Base-by-base conservation (phyloP, 345 rosid species). In the Eucalyptus grandis region DNA sequence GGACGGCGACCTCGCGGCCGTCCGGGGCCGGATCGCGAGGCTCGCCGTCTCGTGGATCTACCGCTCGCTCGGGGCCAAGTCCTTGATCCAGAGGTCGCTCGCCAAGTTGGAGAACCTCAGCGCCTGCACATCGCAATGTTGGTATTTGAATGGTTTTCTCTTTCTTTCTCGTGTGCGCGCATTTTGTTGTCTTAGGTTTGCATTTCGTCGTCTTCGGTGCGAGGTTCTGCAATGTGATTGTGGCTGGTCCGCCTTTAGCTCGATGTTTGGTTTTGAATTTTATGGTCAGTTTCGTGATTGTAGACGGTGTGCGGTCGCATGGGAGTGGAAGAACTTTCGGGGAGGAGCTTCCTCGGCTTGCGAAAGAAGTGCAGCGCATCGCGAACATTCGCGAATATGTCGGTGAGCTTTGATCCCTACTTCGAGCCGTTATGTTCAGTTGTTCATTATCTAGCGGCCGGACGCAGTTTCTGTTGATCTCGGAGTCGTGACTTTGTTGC, bases 31-130 rank as follows among this genome's bases (percentile, higher is more conserved):
- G 87, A 95, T 95, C 80, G 87, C 91, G 8, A 93, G 95, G 89
- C 93, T 87, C 88, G 92, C 93, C 31, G 94, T 96, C 34, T 96
- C 96, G 11, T 96, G 98, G 97, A 95, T 96, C 91, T 94, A 95
- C 58, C 93, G 93, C 44, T 96, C 96, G 0, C 90, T 96, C 54
- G 90, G 87, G 24, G 92, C 94, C 85, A 96, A 94, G 90, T 77
- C 89, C 19, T 91, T 94, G 30, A 51, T 96, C 87, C 89, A 91
- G 47, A 91, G 92, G 46, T 90, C 95, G 88, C 88, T 72, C 89
- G 44, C 87, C 47, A 88, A 86, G 89, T 85, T 96, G 77, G 93
- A 95, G 89, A 90, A 91, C 89, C 93, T 92, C 89, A 69, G 91
- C 89, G 94, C 94, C 89, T 82, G 89, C 54, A 88, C 94, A 12